A percentile compares a stretch with the other conserved stretches of the same genome.
phyloP scores from a whole-genome alignment of 352 stramenopile genomes.

The Globisporangium lucens region DNA sequence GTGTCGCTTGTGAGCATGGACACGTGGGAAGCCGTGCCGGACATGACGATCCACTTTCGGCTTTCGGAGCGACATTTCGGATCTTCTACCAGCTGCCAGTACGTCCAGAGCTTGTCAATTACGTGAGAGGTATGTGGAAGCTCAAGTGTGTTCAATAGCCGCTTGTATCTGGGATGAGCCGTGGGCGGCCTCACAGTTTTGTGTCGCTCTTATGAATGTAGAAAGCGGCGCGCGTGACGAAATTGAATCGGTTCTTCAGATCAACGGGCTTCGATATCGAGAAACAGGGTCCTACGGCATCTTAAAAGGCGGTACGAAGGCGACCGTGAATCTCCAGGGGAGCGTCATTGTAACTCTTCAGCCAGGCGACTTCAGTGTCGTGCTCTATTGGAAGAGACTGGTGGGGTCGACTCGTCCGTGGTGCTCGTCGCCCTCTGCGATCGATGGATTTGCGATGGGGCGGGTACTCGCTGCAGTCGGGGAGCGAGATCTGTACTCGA shows the following conservation, averaged over 20 bases:
- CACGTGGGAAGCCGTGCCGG: constrained; percentile 50
- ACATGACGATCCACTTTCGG: constrained; percentile 53
- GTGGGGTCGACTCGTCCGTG: constrained; percentile 46
- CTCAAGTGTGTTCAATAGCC: not conserved
- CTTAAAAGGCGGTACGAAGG: constrained; percentile 50
- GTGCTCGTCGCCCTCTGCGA: constrained; percentile 50
- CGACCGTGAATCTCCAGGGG: constrained; percentile 48
- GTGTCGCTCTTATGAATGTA: constrained; percentile 14
- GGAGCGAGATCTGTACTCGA: constrained; percentile 34
- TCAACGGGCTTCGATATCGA: constrained; percentile 65
- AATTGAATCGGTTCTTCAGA: constrained; percentile 55
- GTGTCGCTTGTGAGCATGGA: constrained; percentile 40
- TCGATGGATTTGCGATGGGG: constrained; percentile 75
- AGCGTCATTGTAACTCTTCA: constrained; percentile 63
- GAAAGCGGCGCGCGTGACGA: constrained; percentile 52
- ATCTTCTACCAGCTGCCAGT: constrained; percentile 80
- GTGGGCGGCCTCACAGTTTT: not conserved
- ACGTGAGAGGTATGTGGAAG: constrained; percentile 37
- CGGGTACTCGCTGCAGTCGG: constrained; percentile 52
- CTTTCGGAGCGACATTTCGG: constrained; percentile 46
- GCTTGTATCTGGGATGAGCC: not conserved
- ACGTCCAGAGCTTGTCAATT: constrained; percentile 48
- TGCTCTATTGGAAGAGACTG: constrained; percentile 60
- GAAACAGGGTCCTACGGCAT: constrained; percentile 69
- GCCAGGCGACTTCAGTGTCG: constrained; percentile 58